Evolutionary conservation across 768 basidiomycete genomes (phyloP).

Genomic region (Sporobolomyces phaffii): DNA sequence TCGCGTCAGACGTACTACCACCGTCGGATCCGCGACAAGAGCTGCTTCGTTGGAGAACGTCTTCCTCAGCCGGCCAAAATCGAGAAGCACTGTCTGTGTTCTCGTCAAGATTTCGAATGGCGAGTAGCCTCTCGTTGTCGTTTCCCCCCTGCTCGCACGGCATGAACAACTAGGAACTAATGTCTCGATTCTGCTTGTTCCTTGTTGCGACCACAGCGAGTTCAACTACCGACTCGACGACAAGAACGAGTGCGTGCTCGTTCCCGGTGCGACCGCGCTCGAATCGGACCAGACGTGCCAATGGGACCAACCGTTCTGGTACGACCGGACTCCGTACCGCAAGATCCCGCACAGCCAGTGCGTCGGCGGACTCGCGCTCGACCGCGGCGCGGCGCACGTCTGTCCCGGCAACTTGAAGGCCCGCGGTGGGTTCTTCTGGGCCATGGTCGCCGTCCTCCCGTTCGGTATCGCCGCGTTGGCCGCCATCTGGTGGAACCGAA

Average conservation of each 20-base stretch:
- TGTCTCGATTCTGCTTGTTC: no score
- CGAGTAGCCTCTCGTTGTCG: no score
- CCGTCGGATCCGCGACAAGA: constrained; percentile 68
- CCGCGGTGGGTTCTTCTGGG: constrained; percentile 70
- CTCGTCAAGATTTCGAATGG: constrained; percentile 85
- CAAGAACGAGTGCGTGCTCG: constrained; percentile 68
- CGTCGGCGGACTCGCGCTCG: constrained; percentile 68
- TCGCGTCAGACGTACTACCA: constrained; percentile 88
- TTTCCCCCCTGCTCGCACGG: no score
- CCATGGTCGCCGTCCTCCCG: constrained; percentile 66
- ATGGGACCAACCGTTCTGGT: constrained; percentile 71
- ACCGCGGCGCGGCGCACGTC: constrained; percentile 64
- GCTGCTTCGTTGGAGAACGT: constrained; percentile 76
- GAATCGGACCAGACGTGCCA: constrained; percentile 57
- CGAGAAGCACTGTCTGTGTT: constrained; percentile 68
- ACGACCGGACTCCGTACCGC: constrained; percentile 83
- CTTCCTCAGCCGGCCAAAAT: constrained; percentile 55
- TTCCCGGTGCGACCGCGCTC: constrained; percentile 62
- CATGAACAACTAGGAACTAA: no score
- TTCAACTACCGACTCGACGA: constrained; percentile 76
- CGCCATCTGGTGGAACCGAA: constrained; percentile 74
- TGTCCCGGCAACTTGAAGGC: constrained; percentile 69
- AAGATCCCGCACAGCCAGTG: constrained; percentile 85
- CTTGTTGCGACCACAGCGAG: no score
- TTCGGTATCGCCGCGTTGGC: constrained; percentile 69